Conservation (phyloP, 495 filamentous ascomycete species). For the Daldinia grandis region DNA sequence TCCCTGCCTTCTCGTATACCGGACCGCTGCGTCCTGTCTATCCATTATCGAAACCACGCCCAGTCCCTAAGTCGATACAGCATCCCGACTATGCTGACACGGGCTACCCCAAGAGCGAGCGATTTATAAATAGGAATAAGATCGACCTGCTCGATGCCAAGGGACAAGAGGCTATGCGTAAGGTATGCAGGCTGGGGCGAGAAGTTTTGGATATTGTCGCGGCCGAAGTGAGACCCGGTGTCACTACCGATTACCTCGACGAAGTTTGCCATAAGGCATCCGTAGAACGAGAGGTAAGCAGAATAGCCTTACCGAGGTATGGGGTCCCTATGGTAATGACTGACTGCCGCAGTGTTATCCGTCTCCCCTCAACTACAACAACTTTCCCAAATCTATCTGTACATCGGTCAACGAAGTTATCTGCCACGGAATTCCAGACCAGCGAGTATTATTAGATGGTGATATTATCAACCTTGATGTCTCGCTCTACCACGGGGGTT, state of each 20-base stretch:
- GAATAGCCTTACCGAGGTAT: slow-evolving; percentile 13
- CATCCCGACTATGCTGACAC: slow-evolving; percentile 85
- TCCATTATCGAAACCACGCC: slow-evolving; percentile 77
- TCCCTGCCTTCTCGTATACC: slow-evolving; percentile 83
- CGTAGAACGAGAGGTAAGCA: slow-evolving; percentile 84
- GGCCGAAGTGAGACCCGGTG: slow-evolving; percentile 78
- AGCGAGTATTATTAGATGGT: slow-evolving; percentile 78
- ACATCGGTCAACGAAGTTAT: slow-evolving; percentile 97
- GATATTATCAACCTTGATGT: slow-evolving; percentile 93
- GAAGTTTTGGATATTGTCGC: slow-evolving; percentile 95
- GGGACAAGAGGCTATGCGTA: slow-evolving; percentile 86
- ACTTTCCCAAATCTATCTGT: slow-evolving; percentile 98
- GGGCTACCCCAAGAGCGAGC: slow-evolving; percentile 84
- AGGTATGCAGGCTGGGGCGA: slow-evolving; percentile 85
- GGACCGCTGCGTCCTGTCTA: slow-evolving; percentile 87
- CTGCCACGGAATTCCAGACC: slow-evolving; percentile 90
- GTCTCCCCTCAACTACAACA: slow-evolving; percentile 93
- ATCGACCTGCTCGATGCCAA: slow-evolving; percentile 81
- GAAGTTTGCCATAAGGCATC: slow-evolving; percentile 96
- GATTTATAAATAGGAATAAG: slow-evolving; percentile 76
- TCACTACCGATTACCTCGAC: slow-evolving; percentile 97
- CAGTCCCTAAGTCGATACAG: slow-evolving; percentile 80
- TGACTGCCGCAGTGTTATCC: slow-evolving; percentile 82
- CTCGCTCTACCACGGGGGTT: slow-evolving; percentile 85
- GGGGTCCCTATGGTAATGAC: not conserved